Evolutionary conservation across 2,329 filamentous ascomycete genomes (phyloP), one percentile per base, ranked within the genome.

Genomic region (Claviceps monticola): DNA sequence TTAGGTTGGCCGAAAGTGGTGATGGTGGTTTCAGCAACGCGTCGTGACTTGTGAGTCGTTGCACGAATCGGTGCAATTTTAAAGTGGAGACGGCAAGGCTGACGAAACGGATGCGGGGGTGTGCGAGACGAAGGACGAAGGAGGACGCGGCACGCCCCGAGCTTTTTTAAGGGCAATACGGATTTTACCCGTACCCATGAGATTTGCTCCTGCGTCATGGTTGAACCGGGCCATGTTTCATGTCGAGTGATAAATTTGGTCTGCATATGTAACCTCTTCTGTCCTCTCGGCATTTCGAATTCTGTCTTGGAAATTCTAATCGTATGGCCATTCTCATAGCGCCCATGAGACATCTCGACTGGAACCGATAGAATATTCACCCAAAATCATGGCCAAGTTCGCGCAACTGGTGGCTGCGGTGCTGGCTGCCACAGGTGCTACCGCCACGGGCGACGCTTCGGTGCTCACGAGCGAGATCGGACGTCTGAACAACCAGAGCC

Each of bases 401-500:
- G 55, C 60, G 53, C 64, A 61, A 57, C 61, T 62, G 60, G 56
- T 62, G 53, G 57, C 59, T 23, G 61, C 60, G 48, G 59, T 59
- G 46, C 55, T 66, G 52, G 62, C 56, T 26, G 49, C 63, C 42
- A 57, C 58, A 48, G 56, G 54, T 48, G 56, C 53, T 26, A 54
- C 59, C 36, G 66, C 63, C 45, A 54, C 56, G 26, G 61, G 61
- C 8, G 61, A 62, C 50, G 56, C 62, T 45, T 66, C 67, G 43
- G 67, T 76, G 51, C 62, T 78, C 39, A 71, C 68, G 44, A 66
- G 65, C 55, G 75, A 79, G 60, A 68, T 78, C 54, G 71, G 68
- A 37, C 74, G 74, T 14, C 64, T 73, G 56, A 80, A 79, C 62
- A 95, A 97, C 67, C 78, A 94, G 62, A 91, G 85, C 62, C 74